Conservation (phyloP, 257 asterid species). For the Eucommia ulmoides region DNA sequence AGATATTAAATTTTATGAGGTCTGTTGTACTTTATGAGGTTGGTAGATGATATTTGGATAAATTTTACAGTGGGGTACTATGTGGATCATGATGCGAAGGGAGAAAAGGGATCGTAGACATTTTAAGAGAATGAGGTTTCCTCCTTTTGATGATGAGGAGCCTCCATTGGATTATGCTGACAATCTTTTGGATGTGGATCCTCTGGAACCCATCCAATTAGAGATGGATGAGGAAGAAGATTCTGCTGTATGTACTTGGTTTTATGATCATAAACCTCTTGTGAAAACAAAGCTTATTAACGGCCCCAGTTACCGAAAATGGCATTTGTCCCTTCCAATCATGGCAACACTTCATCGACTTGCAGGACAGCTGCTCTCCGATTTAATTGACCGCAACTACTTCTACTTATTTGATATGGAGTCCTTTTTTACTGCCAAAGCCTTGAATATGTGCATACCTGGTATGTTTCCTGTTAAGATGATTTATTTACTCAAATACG, state of each 20-base stretch:
- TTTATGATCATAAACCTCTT: conserved; percentile 96
- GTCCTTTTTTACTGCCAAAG: conserved; percentile 94
- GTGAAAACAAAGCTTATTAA: conserved; percentile 93
- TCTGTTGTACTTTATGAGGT: background rate
- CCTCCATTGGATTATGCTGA: conserved; percentile 98
- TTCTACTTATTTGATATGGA: conserved; percentile 97
- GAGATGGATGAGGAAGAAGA: conserved; percentile 97
- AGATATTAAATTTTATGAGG: background rate
- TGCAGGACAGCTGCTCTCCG: conserved; percentile 95
- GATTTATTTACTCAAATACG: too few relatives aligned
- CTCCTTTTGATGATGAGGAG: conserved; percentile 98
- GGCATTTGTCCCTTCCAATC: conserved; percentile 97
- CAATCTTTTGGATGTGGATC: conserved; percentile 91
- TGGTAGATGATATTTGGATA: background rate
- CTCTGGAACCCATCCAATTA: conserved; percentile 92
- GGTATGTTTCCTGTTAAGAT: too few relatives aligned
- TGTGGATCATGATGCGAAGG: conserved; percentile 99
- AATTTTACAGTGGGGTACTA: conserved; percentile 78
- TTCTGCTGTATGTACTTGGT: conserved; percentile 93
- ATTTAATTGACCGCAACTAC: conserved; percentile 82
- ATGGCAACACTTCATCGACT: conserved; percentile 98
- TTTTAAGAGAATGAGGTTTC: conserved; percentile 98
- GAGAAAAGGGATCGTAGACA: conserved; percentile 97
- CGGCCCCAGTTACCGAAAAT: conserved; percentile 95
- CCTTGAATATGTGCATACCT: conserved; percentile 96